Evolutionary conservation across 2,329 filamentous ascomycete genomes (phyloP).

Genomic region (Cytospora chrysosperma): DNA sequence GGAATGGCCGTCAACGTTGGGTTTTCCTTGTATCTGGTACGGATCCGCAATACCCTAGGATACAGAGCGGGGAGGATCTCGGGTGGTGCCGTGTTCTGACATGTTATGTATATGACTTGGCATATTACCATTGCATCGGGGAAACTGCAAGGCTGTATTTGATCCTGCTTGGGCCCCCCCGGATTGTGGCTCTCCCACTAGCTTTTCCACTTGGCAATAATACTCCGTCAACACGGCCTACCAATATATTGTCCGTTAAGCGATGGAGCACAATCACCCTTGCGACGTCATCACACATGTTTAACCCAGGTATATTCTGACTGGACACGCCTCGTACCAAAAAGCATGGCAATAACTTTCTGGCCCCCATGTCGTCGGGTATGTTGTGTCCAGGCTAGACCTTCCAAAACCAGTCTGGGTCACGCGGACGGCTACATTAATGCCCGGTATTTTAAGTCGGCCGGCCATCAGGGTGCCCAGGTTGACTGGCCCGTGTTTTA

Average conservation of each 20-base stretch:
- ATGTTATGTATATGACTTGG: not conserved
- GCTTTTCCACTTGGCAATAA: no score
- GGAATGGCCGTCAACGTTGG: not conserved
- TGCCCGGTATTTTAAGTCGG: not conserved
- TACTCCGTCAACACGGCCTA: not conserved
- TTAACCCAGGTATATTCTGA: not conserved
- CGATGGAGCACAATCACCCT: not conserved
- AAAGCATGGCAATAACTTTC: not conserved
- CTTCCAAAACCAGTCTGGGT: not conserved
- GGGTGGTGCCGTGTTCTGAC: not conserved
- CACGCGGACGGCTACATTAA: not conserved
- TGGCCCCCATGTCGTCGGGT: not conserved
- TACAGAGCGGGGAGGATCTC: not conserved
- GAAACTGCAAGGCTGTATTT: not conserved
- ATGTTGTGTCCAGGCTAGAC: not conserved
- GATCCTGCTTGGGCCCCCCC: not conserved
- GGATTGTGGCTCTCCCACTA: not conserved
- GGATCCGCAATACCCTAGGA: not conserved
- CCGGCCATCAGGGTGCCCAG: no score
- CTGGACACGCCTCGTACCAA: not conserved
- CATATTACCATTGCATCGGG: not conserved
- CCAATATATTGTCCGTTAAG: not conserved
- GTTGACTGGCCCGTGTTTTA: no score
- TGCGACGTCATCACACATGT: not conserved
- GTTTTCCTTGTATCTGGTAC: not conserved